These are phyloP conservation scores for Ottelia alismoides DNA, from an alignment of 106 monocot species.

Conservation along the genomic window DNA sequence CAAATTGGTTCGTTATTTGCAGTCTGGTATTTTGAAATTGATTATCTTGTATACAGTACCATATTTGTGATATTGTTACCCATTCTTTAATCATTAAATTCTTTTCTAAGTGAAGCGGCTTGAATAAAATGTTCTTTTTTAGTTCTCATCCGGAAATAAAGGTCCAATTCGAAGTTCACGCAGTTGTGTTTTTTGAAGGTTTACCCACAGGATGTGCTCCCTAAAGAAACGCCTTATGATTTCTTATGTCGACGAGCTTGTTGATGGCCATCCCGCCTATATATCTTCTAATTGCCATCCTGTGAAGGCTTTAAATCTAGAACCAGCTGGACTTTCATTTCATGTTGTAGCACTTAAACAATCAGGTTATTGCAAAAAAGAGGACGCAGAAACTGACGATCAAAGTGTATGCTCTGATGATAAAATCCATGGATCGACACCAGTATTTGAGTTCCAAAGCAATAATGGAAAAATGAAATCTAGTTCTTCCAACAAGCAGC, in stretches of 20 bases:
- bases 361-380: constrained; percentile 46
- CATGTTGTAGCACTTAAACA: constrained; percentile 64
- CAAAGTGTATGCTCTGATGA: constrained; percentile 66
- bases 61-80: too few species aligned
- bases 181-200: too few species aligned
- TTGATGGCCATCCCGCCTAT: constrained; percentile 43
- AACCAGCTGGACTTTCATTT: constrained; percentile 89
- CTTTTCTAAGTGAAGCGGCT: too few species aligned
- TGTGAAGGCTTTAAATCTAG: constrained; percentile 47
- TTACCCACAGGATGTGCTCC: too few species aligned
- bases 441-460: constrained; percentile 50
- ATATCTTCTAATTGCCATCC: constrained; percentile 70
- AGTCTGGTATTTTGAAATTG: too few species aligned
- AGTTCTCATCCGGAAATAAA: too few species aligned
- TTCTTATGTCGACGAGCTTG: constrained; percentile 53
- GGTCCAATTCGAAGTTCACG: too few species aligned
- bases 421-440: constrained; percentile 35
- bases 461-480: constrained; percentile 74
- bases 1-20: too few species aligned
- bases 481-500: constrained; percentile 42
- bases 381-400: constrained; percentile 59
- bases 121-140: too few species aligned
- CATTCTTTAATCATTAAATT: too few species aligned
- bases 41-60: too few species aligned
- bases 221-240: too few species aligned